Evolutionary conservation across 345 rosid species (phyloP), one percentile per base, ranked within the genome.

Genomic region (Kandelia obovata): DNA sequence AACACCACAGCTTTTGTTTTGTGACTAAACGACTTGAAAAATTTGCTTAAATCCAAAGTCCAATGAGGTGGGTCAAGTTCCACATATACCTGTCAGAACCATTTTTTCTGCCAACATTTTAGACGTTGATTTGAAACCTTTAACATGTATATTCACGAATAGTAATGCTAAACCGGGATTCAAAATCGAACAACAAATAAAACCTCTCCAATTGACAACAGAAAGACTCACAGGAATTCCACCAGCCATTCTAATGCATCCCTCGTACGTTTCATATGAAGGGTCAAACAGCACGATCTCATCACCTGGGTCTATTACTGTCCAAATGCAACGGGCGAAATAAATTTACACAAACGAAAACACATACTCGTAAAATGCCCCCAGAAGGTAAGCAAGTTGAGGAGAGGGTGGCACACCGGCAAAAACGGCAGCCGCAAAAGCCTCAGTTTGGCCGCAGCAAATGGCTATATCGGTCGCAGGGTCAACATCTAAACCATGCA

Each of bases 401-500:
- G 27, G 53, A 58, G 37, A 66, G 51, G n/a, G 58, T 68, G 47
- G 27, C 77, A 30, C 67, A 87, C 91, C 39, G 5, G 91, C 75
- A 58, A 87, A 85, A 7, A 77, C 52, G 3, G 88, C 77, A 4
- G 92, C 84, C 0, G 92, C 92, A 64, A 87, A 85, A 15, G 92
- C 92, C 84, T 85, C 92, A 11, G 88, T 77, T 78, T 85, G 88
- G 64, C 92, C 92, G 58, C 89, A 87, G 66, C 86, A 83, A 74
- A 87, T 77, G 56, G 84, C 85, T 28, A 85, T 76, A 72, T 87
- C 88, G 17, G 81, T 83, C 9, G 52, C 61, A 11, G 92, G 92
- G 47, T 85, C 82, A 31, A 85, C 65, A 32, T 78, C 74, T 2
- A 87, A 75, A 57, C 81, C 83, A 34, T 83, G 78, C 75, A 65